Percentiles rank a stretch among this genome's conserved stretches.
These are phyloP conservation scores for Beauveria bassiana DNA, from an alignment of 2,329 filamentous ascomycete species.

Conservation along the genomic window DNA sequence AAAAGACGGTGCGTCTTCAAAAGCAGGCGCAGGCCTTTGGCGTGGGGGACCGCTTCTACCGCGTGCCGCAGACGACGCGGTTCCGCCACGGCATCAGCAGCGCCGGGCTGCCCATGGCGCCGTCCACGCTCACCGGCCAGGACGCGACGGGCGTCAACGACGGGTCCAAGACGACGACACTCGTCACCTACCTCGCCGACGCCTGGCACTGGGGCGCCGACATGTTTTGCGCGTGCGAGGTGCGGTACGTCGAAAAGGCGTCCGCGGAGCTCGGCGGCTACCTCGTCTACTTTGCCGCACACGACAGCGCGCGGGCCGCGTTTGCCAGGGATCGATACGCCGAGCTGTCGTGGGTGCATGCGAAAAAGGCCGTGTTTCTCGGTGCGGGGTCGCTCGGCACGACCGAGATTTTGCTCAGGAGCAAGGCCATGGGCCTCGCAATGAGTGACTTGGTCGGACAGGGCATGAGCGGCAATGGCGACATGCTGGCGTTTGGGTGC, in stretches of 20 bases:
- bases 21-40: conserved; percentile 47
- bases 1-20: conserved; percentile 50
- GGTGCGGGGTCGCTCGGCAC: conserved; percentile 58
- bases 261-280: conserved; percentile 43
- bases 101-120: conserved; percentile 56
- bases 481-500: conserved; percentile 56
- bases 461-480: conserved; percentile 59
- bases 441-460: conserved; percentile 51
- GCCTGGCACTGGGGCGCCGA: conserved; percentile 67
- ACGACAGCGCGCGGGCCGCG: conserved; percentile 47
- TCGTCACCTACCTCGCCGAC: conserved; percentile 60
- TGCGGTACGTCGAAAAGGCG: conserved; percentile 51
- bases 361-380: conserved; percentile 57
- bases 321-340: conserved; percentile 45
- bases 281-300: conserved; percentile 57
- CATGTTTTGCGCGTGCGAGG: conserved; percentile 63
- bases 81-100: conserved; percentile 54
- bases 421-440: conserved; percentile 47
- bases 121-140: conserved; percentile 52
- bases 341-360: conserved; percentile 60
- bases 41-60: conserved; percentile 44
- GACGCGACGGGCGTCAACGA: conserved; percentile 60
- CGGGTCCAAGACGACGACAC: conserved; percentile 57
- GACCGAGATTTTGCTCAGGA: conserved; percentile 57
- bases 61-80: conserved; percentile 53